Base-by-base conservation (phyloP, 2,329 filamentous ascomycete genomes). In the Paecilomyces formosus region DNA sequence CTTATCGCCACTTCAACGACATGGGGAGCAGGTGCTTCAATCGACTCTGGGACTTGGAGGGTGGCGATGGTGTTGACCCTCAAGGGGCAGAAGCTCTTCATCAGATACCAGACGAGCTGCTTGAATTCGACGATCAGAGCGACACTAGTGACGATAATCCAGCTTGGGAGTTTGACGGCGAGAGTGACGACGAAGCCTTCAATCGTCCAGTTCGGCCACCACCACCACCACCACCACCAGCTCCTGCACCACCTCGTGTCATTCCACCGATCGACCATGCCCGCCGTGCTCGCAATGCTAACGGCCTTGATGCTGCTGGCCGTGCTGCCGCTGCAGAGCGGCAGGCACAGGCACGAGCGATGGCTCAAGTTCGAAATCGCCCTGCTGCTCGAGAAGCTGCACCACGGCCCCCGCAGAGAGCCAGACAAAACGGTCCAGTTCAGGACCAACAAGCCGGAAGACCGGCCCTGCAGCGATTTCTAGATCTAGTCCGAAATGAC, bases 31-130 rank as follows among this genome's bases (percentile, higher is more conserved):
- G 79, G 11, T 99, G 94, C 70, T 95, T 88, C 68, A 88, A 89
- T 81, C 86, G 90, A 3, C 79, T 99, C 2, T 97, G 92, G 92
- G 94, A 96, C 68, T 77, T 95, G 24, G 90, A 95, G 72, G 85
- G 83, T 53, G 92, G 92, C 0, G 92, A 97, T 65, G 82, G 77
- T 1, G 59, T 72, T n/a, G 65, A 78, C 35, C 72, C 71, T 0
- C 74, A 76, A 54, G 70, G 76, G 5, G 71, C 75, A n/a, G 74
- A 74, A 52, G 72, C 67, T 51, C 61, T 74, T 3, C 72, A 74
- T 57, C 70, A 63, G 70, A 79, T 66, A 71, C 74, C 60, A 68
- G 71, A 66, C 54, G 70, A 73, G 11, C 69, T 75, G 15, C 56
- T 79, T 31, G 67, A 68, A 57, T 72, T 71, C 57, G 76, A 71